Conservation (phyloP, 2,329 filamentous ascomycete species). For the Ceratocystis smalleyi region DNA sequence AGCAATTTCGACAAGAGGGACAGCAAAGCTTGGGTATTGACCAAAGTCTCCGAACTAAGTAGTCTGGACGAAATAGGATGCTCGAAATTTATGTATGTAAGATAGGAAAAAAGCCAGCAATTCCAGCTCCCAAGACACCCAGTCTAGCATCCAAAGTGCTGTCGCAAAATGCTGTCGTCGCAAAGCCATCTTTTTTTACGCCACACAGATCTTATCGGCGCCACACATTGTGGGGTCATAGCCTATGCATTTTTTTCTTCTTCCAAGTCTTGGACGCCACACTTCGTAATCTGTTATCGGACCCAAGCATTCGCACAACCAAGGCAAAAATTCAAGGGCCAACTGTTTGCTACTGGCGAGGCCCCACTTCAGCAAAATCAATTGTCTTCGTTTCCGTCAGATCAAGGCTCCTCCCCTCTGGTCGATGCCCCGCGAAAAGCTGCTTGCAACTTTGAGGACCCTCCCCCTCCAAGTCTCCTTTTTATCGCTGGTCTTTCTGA, state of each 20-base stretch:
- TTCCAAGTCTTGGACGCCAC: neutral
- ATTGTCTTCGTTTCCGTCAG: conserved; percentile 14
- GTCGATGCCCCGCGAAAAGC: conserved; percentile 11
- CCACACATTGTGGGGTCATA: neutral
- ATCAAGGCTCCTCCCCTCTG: conserved; percentile 6
- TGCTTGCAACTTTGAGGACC: conserved; percentile 2
- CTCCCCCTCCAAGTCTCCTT: neutral
- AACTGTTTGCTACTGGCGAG: no score
- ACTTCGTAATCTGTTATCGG: conserved; percentile 12
- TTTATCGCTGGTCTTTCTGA: neutral
- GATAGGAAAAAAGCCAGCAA: no score
- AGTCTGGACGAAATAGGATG: neutral
- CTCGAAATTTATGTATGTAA: no score
- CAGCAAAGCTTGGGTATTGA: neutral
- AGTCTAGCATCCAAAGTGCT: neutral
- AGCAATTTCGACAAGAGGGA: neutral
- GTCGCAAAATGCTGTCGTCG: conserved; percentile 5
- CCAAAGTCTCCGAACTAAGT: neutral
- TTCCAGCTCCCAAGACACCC: no score
- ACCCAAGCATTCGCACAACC: conserved; percentile 13
- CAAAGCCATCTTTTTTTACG: conserved; percentile 5
- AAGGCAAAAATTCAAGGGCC: conserved; percentile 1
- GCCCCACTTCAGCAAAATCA: conserved; percentile 16
- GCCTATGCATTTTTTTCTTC: neutral
- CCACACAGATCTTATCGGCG: neutral